Evolutionary conservation across 768 basidiomycete species (phyloP).

Genomic region (Pleurotus djamor): DNA sequence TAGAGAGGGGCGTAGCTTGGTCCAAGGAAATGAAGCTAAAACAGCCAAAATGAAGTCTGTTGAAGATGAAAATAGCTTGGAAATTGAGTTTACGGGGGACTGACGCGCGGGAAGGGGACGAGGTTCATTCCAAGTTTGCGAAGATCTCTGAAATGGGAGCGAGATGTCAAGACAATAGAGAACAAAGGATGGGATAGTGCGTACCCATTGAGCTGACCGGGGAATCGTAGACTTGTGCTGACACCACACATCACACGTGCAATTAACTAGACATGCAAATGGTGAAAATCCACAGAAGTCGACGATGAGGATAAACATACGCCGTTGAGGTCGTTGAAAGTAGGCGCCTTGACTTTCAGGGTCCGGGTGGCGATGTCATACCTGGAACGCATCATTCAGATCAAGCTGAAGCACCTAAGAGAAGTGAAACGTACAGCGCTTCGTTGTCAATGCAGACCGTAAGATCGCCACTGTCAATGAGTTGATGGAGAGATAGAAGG

Average conservation of each 20-base stretch:
- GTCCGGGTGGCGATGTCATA: conserved; percentile 71
- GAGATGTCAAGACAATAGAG: too few relatives aligned
- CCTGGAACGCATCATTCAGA: conserved; percentile 28
- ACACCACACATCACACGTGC: conserved; percentile 94
- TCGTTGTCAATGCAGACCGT: conserved; percentile 88
- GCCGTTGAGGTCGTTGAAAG: conserved; percentile 66
- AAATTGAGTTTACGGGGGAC: conserved; percentile 16
- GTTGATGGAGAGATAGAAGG: conserved; percentile 81
- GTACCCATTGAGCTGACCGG: conserved; percentile 90
- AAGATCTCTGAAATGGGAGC: conserved; percentile 54
- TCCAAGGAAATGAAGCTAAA: conserved; percentile 92
- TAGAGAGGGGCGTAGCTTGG: conserved; percentile 92
- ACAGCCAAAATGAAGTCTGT: background rate
- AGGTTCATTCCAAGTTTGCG: conserved; percentile 93
- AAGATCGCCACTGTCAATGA: conserved; percentile 85
- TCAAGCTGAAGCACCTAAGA: background rate
- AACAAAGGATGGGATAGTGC: too few relatives aligned
- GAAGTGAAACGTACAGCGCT: conserved; percentile 55
- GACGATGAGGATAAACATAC: conserved; percentile 31
- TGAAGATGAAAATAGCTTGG: conserved; percentile 7
- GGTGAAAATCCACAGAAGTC: background rate
- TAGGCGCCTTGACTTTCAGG: conserved; percentile 62
- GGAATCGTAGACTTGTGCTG: conserved; percentile 88
- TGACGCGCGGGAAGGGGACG: conserved; percentile 91
- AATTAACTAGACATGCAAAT: conserved; percentile 48